A percentile compares a stretch with the other conserved stretches of the same genome.
These are phyloP conservation scores for Xerocomus subilludens DNA, from an alignment of 1,284 basidiomycete species.

Conservation along the genomic window DNA sequence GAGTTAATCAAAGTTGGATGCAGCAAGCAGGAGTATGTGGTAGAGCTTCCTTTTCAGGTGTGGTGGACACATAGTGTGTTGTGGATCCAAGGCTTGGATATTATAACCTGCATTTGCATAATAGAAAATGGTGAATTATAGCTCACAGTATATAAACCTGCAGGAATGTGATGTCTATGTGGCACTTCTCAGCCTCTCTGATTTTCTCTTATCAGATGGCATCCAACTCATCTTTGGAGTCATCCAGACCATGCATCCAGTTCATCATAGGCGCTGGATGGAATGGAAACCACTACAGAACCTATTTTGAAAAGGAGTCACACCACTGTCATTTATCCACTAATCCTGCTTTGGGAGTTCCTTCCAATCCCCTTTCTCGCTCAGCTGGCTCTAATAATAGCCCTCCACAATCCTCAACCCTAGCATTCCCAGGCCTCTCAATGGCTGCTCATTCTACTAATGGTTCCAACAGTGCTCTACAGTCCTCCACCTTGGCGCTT, in stretches of 20 bases:
- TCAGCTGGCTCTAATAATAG: no score
- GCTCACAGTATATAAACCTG: neutral
- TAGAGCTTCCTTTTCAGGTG: slow-evolving; percentile 4
- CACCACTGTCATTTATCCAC: no score
- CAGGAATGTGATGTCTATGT: neutral
- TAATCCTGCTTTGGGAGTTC: no score
- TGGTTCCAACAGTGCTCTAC: no score
- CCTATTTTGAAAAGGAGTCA: no score
- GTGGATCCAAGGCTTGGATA: slow-evolving; percentile 25
- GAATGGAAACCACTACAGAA: no score
- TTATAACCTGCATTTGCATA: slow-evolving; percentile 26
- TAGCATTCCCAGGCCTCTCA: no score
- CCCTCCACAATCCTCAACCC: no score
- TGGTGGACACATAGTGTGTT: slow-evolving; percentile 24
- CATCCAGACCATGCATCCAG: neutral
- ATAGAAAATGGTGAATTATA: slow-evolving; percentile 15
- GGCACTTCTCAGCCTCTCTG: neutral
- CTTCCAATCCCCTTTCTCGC: no score
- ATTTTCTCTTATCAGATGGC: neutral
- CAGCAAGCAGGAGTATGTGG: neutral
- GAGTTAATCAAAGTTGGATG: slow-evolving; percentile 20
- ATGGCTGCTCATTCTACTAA: no score
- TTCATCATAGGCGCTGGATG: no score
- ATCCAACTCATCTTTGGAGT: neutral
- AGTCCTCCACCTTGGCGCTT: no score